A percentile compares a stretch with the other conserved stretches of the same genome.
Evolutionary conservation across 441 rosid species (phyloP).

Genomic region (Croton laevigatus): DNA sequence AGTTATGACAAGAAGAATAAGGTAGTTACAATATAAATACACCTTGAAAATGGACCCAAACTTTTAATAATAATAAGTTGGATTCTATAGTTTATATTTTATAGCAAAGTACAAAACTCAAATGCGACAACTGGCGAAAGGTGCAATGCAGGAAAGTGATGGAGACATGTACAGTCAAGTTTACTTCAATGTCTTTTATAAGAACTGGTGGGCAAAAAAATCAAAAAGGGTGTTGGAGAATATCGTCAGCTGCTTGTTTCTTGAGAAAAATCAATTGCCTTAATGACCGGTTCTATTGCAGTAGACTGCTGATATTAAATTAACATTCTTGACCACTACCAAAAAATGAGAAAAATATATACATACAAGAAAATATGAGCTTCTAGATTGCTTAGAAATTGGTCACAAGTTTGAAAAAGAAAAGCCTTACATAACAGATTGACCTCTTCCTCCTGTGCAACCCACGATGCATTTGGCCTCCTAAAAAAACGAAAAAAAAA

Average conservation of each 20-base stretch:
- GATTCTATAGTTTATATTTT: not conserved
- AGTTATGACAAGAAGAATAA: not conserved
- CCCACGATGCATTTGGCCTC: not conserved
- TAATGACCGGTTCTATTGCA: slow-evolving; percentile 2
- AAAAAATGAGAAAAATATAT: not conserved
- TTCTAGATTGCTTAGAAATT: slow-evolving; percentile 4
- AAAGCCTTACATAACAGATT: not conserved
- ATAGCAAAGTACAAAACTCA: not conserved
- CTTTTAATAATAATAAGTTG: not conserved
- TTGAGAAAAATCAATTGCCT: not conserved
- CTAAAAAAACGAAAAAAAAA: not conserved
- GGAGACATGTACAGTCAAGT: slow-evolving; percentile 5
- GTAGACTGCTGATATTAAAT: not conserved
- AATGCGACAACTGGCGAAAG: slow-evolving; percentile 15
- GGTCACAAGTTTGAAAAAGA: not conserved
- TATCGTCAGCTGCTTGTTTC: slow-evolving; percentile 1
- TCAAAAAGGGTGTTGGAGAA: not conserved
- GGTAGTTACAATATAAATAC: not conserved
- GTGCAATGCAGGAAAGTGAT: slow-evolving; percentile 15
- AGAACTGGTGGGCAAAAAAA: not conserved
- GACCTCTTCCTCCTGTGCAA: no score
- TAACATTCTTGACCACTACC: not conserved
- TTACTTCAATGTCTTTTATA: not conserved
- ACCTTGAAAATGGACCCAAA: not conserved
- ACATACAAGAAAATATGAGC: not conserved